These are phyloP conservation scores for Cadophora luteo-olivacea DNA, from an alignment of 2,329 filamentous ascomycete species.

Conservation along the genomic window DNA sequence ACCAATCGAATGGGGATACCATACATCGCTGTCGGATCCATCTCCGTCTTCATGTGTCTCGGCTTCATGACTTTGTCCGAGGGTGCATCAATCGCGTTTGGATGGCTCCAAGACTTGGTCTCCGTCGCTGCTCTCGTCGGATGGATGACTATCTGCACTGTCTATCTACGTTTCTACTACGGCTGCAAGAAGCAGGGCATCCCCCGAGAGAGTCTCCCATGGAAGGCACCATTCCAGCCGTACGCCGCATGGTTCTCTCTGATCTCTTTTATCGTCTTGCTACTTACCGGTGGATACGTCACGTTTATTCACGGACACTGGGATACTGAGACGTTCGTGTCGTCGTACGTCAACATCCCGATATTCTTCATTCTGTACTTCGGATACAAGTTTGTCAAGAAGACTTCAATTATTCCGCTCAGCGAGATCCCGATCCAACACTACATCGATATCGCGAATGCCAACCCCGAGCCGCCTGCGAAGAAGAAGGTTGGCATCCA, in stretches of 20 bases:
- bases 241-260: constrained; percentile 62
- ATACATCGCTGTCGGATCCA: constrained; percentile 61
- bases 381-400: constrained; percentile 61
- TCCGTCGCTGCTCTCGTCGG: constrained; percentile 68
- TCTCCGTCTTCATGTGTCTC: constrained; percentile 58
- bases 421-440: constrained; percentile 47
- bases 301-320: constrained; percentile 67
- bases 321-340: constrained; percentile 62
- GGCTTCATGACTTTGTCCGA: constrained; percentile 72
- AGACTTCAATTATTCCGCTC: constrained; percentile 51
- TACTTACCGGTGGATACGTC: constrained; percentile 67
- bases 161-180: constrained; percentile 63
- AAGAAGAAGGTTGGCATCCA: constrained; percentile 32
- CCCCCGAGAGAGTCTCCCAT: constrained; percentile 58
- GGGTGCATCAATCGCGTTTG: constrained; percentile 65
- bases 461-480: constrained; percentile 36
- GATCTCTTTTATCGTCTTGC: constrained; percentile 57
- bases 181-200: constrained; percentile 64
- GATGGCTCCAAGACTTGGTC: constrained; percentile 69
- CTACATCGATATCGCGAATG: constrained; percentile 47
- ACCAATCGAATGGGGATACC: constrained; percentile 64
- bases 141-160: constrained; percentile 65
- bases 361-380: constrained; percentile 59
- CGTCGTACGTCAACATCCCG: constrained; percentile 68
- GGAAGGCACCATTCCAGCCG: constrained; percentile 60